phyloP scores from a whole-genome alignment of 2,329 filamentous ascomycete genomes.

The Cercospora sojina region DNA sequence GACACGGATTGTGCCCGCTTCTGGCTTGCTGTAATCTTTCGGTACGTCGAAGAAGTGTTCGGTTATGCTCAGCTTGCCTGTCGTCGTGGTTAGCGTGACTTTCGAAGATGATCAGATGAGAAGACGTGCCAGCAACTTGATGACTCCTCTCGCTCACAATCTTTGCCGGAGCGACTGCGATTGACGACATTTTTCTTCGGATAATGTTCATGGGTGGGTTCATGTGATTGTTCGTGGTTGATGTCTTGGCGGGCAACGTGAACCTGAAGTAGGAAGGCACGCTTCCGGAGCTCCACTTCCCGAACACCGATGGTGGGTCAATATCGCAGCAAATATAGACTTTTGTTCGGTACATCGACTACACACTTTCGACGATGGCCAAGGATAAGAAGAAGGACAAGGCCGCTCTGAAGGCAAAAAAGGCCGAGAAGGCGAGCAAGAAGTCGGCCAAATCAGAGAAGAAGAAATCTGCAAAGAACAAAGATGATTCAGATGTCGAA shows the following conservation, averaged over 20 bases:
- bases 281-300: background rate
- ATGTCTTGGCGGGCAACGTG: background rate
- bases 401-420: constrained; percentile 41
- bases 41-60: constrained; percentile 88
- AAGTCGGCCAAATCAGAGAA: constrained; percentile 82
- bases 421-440: constrained; percentile 57
- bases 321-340: background rate
- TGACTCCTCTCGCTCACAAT: constrained; percentile 49
- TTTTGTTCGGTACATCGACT: background rate
- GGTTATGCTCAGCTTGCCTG: constrained; percentile 72
- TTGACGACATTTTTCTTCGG: constrained; percentile 35
- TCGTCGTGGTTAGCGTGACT: background rate
- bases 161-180: constrained; percentile 44
- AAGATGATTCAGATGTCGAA: constrained; percentile 77
- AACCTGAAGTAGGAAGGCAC: constrained; percentile 3
- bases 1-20: constrained; percentile 63
- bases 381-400: constrained; percentile 50
- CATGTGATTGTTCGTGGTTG: constrained; percentile 6
- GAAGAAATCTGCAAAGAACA: constrained; percentile 67
- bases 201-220: constrained; percentile 25
- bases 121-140: constrained; percentile 44
- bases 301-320: constrained; percentile 5
- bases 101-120: background rate
- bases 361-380: constrained; percentile 44
- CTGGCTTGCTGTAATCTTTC: constrained; percentile 67